These are phyloP conservation scores for Gossypium laxum DNA, from an alignment of 441 rosid genomes.

Conservation along the genomic window DNA sequence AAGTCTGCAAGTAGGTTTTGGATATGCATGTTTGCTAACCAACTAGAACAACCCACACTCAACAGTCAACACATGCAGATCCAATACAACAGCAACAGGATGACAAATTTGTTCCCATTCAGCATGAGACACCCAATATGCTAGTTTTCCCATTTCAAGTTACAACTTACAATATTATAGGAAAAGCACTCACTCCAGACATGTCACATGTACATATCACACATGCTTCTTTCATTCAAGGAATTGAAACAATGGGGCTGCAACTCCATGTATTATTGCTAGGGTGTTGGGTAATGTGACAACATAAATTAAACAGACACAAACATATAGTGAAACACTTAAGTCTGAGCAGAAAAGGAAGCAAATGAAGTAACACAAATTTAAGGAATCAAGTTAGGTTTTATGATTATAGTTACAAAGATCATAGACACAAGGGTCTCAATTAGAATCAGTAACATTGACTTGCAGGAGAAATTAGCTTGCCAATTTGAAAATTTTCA, in stretches of 20 bases:
- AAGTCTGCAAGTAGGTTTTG: background rate
- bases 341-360: background rate
- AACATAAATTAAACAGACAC: background rate
- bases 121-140: background rate
- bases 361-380: background rate
- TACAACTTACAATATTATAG: background rate
- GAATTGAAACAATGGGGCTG: background rate
- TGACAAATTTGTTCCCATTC: background rate
- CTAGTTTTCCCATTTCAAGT: background rate
- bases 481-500: background rate
- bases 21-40: conserved; percentile 7
- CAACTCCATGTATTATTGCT: background rate
- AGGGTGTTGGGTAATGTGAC: background rate
- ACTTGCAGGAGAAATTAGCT: background rate
- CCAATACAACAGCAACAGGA: background rate
- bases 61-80: background rate
- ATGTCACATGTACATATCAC: background rate
- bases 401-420: background rate
- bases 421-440: background rate
- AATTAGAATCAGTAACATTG: conserved; percentile 1
- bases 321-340: background rate
- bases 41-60: background rate
- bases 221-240: background rate
- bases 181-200: background rate
- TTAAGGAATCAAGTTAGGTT: conserved; percentile 1